Evolutionary conservation across 768 basidiomycete species (phyloP).

Genomic region (Hysterangium stoloniferum): DNA sequence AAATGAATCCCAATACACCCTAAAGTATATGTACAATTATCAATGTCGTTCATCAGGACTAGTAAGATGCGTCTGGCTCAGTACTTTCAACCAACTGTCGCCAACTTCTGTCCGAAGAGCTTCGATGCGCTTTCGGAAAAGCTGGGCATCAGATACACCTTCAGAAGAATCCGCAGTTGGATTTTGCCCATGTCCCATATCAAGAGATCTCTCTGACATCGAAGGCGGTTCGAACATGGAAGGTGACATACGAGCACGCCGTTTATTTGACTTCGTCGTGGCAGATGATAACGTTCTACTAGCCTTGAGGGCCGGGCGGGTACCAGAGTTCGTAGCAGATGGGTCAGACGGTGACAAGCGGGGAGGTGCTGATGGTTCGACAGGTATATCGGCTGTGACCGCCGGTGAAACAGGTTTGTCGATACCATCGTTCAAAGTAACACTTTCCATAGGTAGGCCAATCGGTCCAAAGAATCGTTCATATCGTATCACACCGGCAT

Average conservation of each 20-base stretch:
- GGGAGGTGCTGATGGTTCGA: not conserved
- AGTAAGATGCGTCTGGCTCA: slow-evolving; percentile 52
- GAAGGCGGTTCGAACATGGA: slow-evolving; percentile 54
- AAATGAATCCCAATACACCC: no score
- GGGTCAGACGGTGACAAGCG: not conserved
- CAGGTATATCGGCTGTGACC: not conserved
- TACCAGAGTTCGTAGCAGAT: not conserved
- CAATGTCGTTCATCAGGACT: not conserved
- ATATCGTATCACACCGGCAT: not conserved
- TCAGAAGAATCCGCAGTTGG: not conserved
- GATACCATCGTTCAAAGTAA: not conserved
- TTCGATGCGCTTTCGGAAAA: slow-evolving; percentile 72
- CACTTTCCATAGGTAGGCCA: not conserved
- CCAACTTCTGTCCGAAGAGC: slow-evolving; percentile 82
- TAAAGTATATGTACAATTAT: no score
- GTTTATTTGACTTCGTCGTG: slow-evolving; percentile 34
- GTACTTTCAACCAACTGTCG: slow-evolving; percentile 82
- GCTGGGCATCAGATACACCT: slow-evolving; percentile 42
- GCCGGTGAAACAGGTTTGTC: not conserved
- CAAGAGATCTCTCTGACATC: not conserved
- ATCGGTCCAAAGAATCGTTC: not conserved
- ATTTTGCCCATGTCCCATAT: not conserved
- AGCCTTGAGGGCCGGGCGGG: not conserved
- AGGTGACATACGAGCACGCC: slow-evolving; percentile 48
- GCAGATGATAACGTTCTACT: slow-evolving; percentile 19